Conservation (phyloP, 164 flowering plant species). For the Vitis rupestris region DNA sequence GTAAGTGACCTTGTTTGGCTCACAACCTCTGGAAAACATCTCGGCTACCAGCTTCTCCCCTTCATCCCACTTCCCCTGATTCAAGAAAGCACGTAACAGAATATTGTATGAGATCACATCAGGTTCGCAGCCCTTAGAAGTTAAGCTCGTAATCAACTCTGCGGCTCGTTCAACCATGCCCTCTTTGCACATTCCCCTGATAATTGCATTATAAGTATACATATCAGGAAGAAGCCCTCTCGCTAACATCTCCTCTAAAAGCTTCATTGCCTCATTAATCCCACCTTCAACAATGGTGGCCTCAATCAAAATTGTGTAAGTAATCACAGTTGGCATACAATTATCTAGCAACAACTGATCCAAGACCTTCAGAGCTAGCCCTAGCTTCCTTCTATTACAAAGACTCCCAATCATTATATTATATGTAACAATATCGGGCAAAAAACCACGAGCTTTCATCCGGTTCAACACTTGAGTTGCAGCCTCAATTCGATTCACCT, state of each 20-base stretch:
- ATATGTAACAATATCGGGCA: constrained; percentile 75
- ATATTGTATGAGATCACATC: constrained; percentile 69
- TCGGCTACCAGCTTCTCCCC: constrained; percentile 53
- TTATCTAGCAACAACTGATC: constrained; percentile 53
- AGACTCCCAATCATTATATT: constrained; percentile 78
- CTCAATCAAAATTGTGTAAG: constrained; percentile 78
- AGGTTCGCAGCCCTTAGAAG: constrained; percentile 45
- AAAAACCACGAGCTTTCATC: constrained; percentile 51
- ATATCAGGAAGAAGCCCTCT: constrained; percentile 64
- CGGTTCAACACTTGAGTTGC: constrained; percentile 48
- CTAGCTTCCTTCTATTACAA: constrained; percentile 67
- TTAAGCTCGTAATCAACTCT: constrained; percentile 49
- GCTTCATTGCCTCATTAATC: constrained; percentile 53
- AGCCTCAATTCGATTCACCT: constrained; percentile 45
- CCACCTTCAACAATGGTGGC: constrained; percentile 61
- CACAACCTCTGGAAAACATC: constrained; percentile 57
- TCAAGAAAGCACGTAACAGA: constrained; percentile 54
- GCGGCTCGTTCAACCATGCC: constrained; percentile 60
- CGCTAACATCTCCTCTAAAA: constrained; percentile 61
- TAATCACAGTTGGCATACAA: constrained; percentile 65
- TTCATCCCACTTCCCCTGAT: constrained; percentile 52
- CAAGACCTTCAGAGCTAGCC: constrained; percentile 51
- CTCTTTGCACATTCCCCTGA: constrained; percentile 76
- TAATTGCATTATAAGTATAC: constrained; percentile 65
- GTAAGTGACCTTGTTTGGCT: constrained; percentile 65